These are phyloP conservation scores for Aspergillus egyptiacus DNA, from an alignment of 495 filamentous ascomycete genomes.

Conservation along the genomic window DNA sequence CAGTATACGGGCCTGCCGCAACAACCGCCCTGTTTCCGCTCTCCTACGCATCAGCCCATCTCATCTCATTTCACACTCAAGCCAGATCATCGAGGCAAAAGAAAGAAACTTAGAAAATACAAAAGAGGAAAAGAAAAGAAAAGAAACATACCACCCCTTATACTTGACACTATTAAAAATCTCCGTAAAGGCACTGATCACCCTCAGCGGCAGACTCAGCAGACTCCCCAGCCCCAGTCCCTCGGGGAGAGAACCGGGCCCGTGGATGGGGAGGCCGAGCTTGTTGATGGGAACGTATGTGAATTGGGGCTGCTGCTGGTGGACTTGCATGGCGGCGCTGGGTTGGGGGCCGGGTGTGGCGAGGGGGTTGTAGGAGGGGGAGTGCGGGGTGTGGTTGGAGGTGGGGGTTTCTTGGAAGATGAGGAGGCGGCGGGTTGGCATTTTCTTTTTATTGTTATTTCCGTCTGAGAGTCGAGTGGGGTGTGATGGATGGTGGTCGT, in stretches of 20 bases:
- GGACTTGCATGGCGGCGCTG: constrained; percentile 22
- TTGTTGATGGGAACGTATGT: constrained; percentile 40
- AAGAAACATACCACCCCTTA: constrained; percentile 39
- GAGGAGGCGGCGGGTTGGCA: constrained; percentile 12
- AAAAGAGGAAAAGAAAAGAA: background rate
- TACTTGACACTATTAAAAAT: constrained; percentile 43
- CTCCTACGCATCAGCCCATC: background rate
- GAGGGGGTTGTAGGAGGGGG: background rate
- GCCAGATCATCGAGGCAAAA: too few relatives aligned
- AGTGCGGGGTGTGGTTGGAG: background rate
- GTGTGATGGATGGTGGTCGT: background rate
- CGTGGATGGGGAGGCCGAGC: constrained; percentile 38
- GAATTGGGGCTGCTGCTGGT: constrained; percentile 33
- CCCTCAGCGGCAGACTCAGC: constrained; percentile 34
- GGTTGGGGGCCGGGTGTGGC: background rate
- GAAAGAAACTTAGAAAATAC: too few relatives aligned
- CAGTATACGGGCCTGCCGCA: constrained; percentile 36
- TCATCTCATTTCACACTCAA: too few relatives aligned
- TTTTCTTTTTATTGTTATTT: constrained; percentile 3
- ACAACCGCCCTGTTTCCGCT: constrained; percentile 29
- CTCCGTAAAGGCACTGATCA: constrained; percentile 38
- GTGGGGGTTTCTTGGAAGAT: constrained; percentile 14
- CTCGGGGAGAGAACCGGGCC: constrained; percentile 29
- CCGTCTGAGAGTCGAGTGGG: background rate
- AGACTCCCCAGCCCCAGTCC: constrained; percentile 6